Percentiles rank a stretch among this genome's conserved stretches.
phyloP scores from a whole-genome alignment of 768 basidiomycete species.

The Lentinus tigrinus region DNA sequence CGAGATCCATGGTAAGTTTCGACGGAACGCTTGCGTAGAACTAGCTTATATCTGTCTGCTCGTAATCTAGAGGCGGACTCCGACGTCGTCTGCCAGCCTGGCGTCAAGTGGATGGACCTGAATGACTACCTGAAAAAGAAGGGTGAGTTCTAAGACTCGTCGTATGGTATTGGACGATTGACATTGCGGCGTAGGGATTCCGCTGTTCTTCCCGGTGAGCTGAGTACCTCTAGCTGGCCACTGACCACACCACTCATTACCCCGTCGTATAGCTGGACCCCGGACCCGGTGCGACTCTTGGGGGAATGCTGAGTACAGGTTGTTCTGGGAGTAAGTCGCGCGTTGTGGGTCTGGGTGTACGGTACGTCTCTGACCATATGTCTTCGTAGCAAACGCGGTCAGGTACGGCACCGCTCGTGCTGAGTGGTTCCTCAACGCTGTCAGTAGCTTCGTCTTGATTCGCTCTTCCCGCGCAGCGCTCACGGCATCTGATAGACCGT shows the following conservation, averaged over 20 bases:
- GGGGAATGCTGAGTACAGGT: slow-evolving; percentile 85
- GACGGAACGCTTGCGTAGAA: slow-evolving; percentile 31
- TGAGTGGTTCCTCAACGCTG: slow-evolving; percentile 88
- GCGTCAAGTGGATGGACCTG: slow-evolving; percentile 67
- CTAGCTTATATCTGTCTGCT: slow-evolving; percentile 72
- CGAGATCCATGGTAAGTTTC: slow-evolving; percentile 59
- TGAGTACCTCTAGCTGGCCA: too few relatives aligned
- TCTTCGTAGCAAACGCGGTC: slow-evolving; percentile 68
- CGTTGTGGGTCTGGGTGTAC: background rate
- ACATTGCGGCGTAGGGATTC: slow-evolving; percentile 51
- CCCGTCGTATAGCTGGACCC: slow-evolving; percentile 57
- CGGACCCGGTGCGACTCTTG: slow-evolving; percentile 77
- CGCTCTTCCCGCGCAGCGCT: background rate
- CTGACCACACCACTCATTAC: background rate
- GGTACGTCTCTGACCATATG: background rate
- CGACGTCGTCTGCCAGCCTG: slow-evolving; percentile 75
- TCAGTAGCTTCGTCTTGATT: slow-evolving; percentile 29
- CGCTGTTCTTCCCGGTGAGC: slow-evolving; percentile 79
- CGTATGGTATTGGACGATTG: background rate
- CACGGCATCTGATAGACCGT: slow-evolving; percentile 57
- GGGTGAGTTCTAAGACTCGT: slow-evolving; percentile 34
- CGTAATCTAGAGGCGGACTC: slow-evolving; percentile 67
- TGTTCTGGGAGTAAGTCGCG: slow-evolving; percentile 70
- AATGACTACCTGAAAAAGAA: slow-evolving; percentile 66
- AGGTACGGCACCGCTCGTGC: slow-evolving; percentile 87